These are phyloP conservation scores for Mycena belliarum DNA, from an alignment of 768 basidiomycete genomes.

Conservation along the genomic window DNA sequence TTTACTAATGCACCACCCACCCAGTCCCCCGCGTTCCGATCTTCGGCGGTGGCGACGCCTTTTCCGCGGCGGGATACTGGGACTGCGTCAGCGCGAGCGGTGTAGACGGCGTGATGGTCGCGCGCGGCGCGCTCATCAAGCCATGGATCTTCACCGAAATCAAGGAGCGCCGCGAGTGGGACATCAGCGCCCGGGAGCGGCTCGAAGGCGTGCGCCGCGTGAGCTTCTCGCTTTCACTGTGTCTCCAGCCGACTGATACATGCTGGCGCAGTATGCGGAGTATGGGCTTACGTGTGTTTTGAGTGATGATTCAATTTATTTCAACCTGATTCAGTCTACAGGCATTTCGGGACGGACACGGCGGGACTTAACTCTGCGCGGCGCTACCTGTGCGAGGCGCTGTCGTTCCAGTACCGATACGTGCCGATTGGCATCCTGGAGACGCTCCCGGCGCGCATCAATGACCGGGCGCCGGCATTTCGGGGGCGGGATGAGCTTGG, in stretches of 20 bases:
- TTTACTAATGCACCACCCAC: too few species aligned
- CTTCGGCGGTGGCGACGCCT: constrained; percentile 95
- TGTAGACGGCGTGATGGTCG: constrained; percentile 96
- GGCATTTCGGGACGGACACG: constrained; percentile 86
- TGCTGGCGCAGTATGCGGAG: constrained; percentile 66
- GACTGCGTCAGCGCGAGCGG: constrained; percentile 72
- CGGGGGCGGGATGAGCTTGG: constrained; percentile 87
- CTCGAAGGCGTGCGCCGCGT: constrained; percentile 80
- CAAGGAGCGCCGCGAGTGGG: constrained; percentile 91
- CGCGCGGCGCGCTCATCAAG: constrained; percentile 92
- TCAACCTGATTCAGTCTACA: constrained; percentile 26
- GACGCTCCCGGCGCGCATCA: constrained; percentile 79
- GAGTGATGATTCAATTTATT: too few species aligned
- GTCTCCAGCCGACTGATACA: background rate
- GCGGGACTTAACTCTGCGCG: too few species aligned
- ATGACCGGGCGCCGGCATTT: constrained; percentile 90
- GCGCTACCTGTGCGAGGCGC: too few species aligned
- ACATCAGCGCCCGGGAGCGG: constrained; percentile 83
- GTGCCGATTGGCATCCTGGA: constrained; percentile 94
- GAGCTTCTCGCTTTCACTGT: constrained; percentile 19
- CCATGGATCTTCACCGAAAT: constrained; percentile 96
- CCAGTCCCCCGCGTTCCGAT: constrained; percentile 84
- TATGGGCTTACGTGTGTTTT: constrained; percentile 81
- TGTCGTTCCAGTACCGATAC: constrained; percentile 97
- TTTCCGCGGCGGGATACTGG: constrained; percentile 85